These are phyloP conservation scores for Starmera amethionina DNA, from an alignment of 805 yeast genomes.

Conservation along the genomic window DNA sequence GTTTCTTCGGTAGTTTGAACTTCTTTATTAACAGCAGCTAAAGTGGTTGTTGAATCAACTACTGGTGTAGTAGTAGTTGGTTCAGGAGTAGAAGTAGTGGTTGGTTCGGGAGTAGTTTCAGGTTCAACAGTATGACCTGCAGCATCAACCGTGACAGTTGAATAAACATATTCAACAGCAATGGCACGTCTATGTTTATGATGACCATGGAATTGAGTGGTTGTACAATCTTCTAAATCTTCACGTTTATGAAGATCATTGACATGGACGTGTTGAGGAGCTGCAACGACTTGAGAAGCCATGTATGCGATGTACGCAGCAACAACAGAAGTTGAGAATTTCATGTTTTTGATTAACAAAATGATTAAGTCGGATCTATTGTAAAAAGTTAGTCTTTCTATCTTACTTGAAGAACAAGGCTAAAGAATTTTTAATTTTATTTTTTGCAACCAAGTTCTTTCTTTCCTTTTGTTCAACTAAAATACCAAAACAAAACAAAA, in stretches of 20 bases:
- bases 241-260: conserved; percentile 4
- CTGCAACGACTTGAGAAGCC: conserved; percentile 19
- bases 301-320: conserved; percentile 20
- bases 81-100: conserved; percentile 10
- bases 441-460: too few species aligned
- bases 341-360: conserved; percentile 16
- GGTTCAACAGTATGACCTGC: conserved; percentile 34
- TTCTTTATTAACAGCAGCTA: conserved; percentile 12
- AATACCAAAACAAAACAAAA: too few species aligned
- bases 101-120: conserved; percentile 13
- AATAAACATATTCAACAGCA: conserved; percentile 42
- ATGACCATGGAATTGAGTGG: conserved; percentile 26
- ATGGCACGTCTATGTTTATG: conserved; percentile 42
- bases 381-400: too few species aligned
- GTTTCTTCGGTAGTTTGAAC: conserved; percentile 7
- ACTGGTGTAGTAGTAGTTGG: conserved; percentile 16
- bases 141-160: conserved; percentile 43
- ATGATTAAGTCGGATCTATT: neutral
- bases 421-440: too few species aligned
- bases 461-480: too few species aligned
- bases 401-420: too few species aligned
- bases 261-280: conserved; percentile 14
- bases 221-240: conserved; percentile 15
- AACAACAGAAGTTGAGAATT: conserved; percentile 19
- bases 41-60: conserved; percentile 14